Percentiles rank a stretch among this genome's conserved stretches.
These are phyloP conservation scores for Coemansia sp. DNA, from an alignment of 192 early-diverging fungal species.

Conservation along the genomic window DNA sequence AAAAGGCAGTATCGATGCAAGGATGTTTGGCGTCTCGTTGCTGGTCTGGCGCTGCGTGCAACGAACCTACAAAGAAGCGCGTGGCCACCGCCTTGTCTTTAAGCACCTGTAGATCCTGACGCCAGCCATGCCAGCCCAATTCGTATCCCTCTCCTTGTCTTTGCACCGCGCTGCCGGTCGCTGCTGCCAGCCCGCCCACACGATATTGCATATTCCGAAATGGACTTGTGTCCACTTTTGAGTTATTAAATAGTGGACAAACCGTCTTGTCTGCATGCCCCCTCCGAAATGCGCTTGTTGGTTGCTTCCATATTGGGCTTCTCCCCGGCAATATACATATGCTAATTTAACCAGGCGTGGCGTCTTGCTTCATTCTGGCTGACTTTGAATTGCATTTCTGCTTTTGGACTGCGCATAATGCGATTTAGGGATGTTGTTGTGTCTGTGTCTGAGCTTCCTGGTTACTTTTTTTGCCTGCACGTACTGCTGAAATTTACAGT, in stretches of 20 bases:
- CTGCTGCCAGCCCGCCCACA: neutral
- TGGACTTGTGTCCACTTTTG: neutral
- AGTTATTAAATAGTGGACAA: neutral
- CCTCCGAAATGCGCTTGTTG: neutral
- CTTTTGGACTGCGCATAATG: neutral
- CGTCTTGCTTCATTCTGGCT: neutral
- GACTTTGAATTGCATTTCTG: slow-evolving; percentile 4
- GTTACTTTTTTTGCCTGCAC: neutral
- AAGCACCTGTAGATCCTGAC: slow-evolving; percentile 1
- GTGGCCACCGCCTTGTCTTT: slow-evolving; percentile 3
- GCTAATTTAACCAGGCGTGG: slow-evolving; percentile 6
- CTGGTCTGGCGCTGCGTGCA: slow-evolving; percentile 3
- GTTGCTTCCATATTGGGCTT: slow-evolving; percentile 3
- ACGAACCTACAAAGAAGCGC: slow-evolving; percentile 9
- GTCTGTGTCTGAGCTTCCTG: neutral
- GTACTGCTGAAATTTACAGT: neutral
- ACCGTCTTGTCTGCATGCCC: neutral
- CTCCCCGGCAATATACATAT: slow-evolving; percentile 1
- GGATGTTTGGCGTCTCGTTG: neutral
- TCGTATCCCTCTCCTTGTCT: neutral
- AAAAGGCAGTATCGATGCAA: slow-evolving; percentile 4
- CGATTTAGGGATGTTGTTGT: slow-evolving; percentile 8
- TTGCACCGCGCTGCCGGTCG: neutral
- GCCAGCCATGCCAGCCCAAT: neutral
- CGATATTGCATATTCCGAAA: slow-evolving; percentile 7